These are phyloP conservation scores for Suhomyces yuchorum DNA, from an alignment of 1,139 yeast genomes.

Conservation along the genomic window DNA sequence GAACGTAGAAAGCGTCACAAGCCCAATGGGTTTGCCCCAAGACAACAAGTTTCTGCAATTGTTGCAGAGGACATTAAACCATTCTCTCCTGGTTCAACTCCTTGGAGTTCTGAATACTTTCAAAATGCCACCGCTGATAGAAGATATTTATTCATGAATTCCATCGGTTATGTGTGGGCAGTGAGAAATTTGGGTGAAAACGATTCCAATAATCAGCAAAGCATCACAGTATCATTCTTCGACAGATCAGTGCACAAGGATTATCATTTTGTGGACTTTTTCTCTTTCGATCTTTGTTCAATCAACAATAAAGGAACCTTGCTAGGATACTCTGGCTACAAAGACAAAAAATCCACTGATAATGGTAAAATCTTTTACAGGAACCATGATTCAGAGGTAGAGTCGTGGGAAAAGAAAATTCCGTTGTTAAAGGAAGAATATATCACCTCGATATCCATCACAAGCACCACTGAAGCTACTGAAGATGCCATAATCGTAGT, in stretches of 20 bases:
- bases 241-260: conserved; percentile 80
- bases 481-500: conserved; percentile 40
- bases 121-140: conserved; percentile 44
- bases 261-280: conserved; percentile 80
- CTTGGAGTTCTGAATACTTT: conserved; percentile 54
- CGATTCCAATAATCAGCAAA: conserved; percentile 40
- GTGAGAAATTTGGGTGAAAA: conserved; percentile 55
- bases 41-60: conserved; percentile 2
- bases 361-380: conserved; percentile 45
- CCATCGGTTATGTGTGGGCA: conserved; percentile 81
- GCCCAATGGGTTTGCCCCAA: conserved; percentile 19
- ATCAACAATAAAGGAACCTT: conserved; percentile 67
- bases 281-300: conserved; percentile 73
- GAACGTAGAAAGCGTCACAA: conserved; percentile 32
- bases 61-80: conserved; percentile 31
- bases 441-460: conserved; percentile 40
- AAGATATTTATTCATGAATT: conserved; percentile 79
- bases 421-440: conserved; percentile 39
- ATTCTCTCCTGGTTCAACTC: conserved; percentile 82
- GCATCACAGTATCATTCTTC: conserved; percentile 83
- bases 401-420: conserved; percentile 46
- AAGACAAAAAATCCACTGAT: conserved; percentile 19
- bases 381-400: conserved; percentile 47
- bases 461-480: conserved; percentile 19
- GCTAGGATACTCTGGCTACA: conserved; percentile 52